phyloP scores from a whole-genome alignment of 768 basidiomycete species.

The Melanogaster broomeanus region DNA sequence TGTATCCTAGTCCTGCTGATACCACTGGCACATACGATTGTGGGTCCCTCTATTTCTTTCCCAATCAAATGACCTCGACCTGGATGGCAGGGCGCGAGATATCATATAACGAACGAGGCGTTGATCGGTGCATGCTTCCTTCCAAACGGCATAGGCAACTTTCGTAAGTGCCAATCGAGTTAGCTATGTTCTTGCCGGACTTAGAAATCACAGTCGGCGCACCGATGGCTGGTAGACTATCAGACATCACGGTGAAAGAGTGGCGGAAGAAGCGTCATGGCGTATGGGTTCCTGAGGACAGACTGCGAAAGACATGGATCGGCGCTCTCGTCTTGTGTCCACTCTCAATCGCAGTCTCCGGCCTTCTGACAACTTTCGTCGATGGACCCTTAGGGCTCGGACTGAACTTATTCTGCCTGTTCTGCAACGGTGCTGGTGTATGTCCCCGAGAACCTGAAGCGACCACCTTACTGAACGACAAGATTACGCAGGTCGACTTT shows the following conservation, averaged over 20 bases:
- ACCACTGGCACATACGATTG: conserved; percentile 62
- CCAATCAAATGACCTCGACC: too few species aligned
- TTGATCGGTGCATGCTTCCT: conserved; percentile 2
- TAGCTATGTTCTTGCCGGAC: background rate
- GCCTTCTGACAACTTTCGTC: conserved; percentile 48
- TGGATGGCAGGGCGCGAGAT: background rate
- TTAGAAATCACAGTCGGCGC: conserved; percentile 47
- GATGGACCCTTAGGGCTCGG: conserved; percentile 47
- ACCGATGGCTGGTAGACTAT: conserved; percentile 54
- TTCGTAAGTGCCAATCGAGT: background rate
- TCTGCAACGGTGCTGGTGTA: conserved; percentile 63
- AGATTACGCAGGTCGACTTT: conserved; percentile 45
- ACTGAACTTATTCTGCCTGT: conserved; percentile 52
- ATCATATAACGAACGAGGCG: background rate
- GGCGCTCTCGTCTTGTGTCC: conserved; percentile 50
- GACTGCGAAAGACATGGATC: conserved; percentile 48
- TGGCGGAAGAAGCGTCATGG: conserved; percentile 50
- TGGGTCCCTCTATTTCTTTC: conserved; percentile 28
- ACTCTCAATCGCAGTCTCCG: conserved; percentile 45
- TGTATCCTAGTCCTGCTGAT: conserved; percentile 39
- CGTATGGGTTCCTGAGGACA: conserved; percentile 62
- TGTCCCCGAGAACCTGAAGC: conserved; percentile 10
- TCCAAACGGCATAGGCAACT: background rate
- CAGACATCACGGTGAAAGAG: conserved; percentile 48
- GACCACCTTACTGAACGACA: background rate